phyloP scores from a whole-genome alignment of 2,329 filamentous ascomycete genomes.

The Neonectria hederae region DNA sequence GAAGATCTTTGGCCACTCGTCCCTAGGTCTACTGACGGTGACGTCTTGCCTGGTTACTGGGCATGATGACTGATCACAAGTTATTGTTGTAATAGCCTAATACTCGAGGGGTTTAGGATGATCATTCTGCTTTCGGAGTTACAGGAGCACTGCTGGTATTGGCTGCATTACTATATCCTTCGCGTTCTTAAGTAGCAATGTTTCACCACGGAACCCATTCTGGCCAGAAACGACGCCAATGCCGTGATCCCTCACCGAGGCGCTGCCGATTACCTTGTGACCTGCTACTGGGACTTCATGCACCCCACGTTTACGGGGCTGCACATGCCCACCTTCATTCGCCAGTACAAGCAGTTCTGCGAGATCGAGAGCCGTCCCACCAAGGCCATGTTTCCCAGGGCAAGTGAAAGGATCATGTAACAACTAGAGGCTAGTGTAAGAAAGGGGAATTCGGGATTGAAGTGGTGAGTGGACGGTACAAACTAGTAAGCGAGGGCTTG shows the following conservation, averaged over 20 bases:
- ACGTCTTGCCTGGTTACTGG: background rate
- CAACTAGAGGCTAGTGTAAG: background rate
- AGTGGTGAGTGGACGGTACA: no score
- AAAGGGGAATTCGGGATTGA: background rate
- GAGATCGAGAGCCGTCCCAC: background rate
- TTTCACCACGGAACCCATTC: background rate
- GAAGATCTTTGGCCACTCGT: background rate
- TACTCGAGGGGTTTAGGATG: background rate
- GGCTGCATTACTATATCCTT: background rate
- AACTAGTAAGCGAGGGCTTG: no score
- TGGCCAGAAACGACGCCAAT: background rate
- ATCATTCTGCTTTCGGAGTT: background rate
- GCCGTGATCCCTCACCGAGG: background rate
- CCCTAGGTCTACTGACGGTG: background rate
- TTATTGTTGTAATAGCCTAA: accelerated
- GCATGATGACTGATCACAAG: background rate
- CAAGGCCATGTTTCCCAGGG: no score
- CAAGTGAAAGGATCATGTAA: no score
- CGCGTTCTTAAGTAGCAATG: background rate
- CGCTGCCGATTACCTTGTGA: slow-evolving; percentile 4
- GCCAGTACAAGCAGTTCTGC: slow-evolving; percentile 1
- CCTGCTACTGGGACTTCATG: slow-evolving; percentile 18
- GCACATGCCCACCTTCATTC: slow-evolving; percentile 11
- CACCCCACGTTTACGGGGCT: slow-evolving; percentile 20
- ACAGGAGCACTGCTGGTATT: background rate